A percentile compares a stretch with the other conserved stretches of the same genome.
Conservation (phyloP, 306 rosid species). For the Lotus japonicus region DNA sequence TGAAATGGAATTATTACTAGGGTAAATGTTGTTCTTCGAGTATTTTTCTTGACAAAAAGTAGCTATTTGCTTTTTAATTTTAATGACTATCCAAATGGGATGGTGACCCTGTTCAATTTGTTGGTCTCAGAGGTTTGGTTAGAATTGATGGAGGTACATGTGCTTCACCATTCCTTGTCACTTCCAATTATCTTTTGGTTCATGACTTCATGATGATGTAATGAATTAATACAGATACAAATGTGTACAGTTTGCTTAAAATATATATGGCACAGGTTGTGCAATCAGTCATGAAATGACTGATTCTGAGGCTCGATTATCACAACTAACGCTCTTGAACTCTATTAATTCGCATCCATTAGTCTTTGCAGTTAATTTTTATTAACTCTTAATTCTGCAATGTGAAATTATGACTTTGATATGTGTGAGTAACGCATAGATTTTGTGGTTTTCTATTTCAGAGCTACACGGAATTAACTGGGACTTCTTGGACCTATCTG, state of each 20-base stretch:
- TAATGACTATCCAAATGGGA: slow-evolving; percentile 93
- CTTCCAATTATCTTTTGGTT: slow-evolving; percentile 6
- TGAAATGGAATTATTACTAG: slow-evolving; percentile 4
- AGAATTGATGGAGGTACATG: slow-evolving; percentile 67
- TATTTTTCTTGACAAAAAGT: slow-evolving; percentile 56
- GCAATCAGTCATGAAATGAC: no score
- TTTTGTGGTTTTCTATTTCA: slow-evolving; percentile 41
- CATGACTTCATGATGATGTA: slow-evolving; percentile 8
- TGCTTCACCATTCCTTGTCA: slow-evolving; percentile 2
- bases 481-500: slow-evolving; percentile 58
- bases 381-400: neutral
- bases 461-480: slow-evolving; percentile 85
- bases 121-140: slow-evolving; percentile 85
- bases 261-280: no score
- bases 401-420: neutral
- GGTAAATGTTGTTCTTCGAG: slow-evolving; percentile 21
- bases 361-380: slow-evolving; percentile 12
- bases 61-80: slow-evolving; percentile 91
- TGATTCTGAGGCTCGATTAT: no score
- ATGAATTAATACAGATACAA: neutral
- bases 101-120: slow-evolving; percentile 98
- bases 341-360: neutral
- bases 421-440: slow-evolving; percentile 1
- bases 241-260: no score
- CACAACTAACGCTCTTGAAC: no score